Evolutionary conservation across 1,284 basidiomycete species (phyloP), one percentile per base, ranked within the genome.

Genomic region (Laetiporus sulphureus): DNA sequence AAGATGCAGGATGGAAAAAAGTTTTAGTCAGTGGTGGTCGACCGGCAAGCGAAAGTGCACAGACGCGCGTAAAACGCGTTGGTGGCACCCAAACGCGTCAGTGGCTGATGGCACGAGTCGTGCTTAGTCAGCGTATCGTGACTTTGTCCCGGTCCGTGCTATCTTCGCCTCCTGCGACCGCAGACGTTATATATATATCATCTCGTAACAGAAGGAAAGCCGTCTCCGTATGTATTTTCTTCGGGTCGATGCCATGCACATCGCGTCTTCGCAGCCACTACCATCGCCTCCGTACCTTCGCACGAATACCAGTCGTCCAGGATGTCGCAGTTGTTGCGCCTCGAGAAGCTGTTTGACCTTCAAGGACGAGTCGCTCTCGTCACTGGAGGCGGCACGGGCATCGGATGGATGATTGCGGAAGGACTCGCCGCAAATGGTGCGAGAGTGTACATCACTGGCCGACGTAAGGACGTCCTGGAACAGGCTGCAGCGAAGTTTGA

Each of bases 361-460:
- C 61, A 67, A 11, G 79, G 75, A 5, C 71, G 76, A 22, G 65
- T 89, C 13, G 83, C 85, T 6, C 61, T 91, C 25, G 81, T 90
- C 20, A 85, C 86, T 0, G 87, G 88, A 32, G 88, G 87, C 3
- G 87, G 83, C 15, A 86, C 83, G 0, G 88, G 88, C 2, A 90
- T 91, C 46, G 80, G 83, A 4, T 61, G 81, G 46, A 83, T 83
- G 77, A 87, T 88, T 42, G 70, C 87, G 5, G 70, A 74, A 42
- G 85, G 83, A 4, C 69, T 92, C 12, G 84, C 85, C 7, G 74
- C 75, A 18, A 84, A 81, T 51, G 86, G 87, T 2, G 86, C 88
- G 11, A 84, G 79, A 48, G 88, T 91, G 12, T 92, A 91, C 59
- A 84, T 92, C 52, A 77, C 76, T 1, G 81, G 83, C 8, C 68